These are phyloP conservation scores for Carex scoparia DNA, from an alignment of 176 grass and related monocot genomes.

Conservation along the genomic window DNA sequence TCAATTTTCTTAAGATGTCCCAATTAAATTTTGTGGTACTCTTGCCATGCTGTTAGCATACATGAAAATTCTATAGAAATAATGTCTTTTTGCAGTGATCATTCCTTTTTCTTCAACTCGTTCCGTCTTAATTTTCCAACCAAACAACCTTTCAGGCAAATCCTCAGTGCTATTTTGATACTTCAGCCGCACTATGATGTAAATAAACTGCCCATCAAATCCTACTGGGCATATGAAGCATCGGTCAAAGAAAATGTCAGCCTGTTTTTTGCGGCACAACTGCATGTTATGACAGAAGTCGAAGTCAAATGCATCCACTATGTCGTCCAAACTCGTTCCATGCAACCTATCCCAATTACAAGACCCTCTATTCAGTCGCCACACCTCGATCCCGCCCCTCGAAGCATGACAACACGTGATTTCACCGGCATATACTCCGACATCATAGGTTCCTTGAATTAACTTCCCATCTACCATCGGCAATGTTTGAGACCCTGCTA, in stretches of 20 bases:
- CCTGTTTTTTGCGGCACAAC: neutral
- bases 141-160: neutral
- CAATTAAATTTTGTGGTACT: neutral
- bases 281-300: neutral
- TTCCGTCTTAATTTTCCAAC: neutral
- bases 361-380: neutral
- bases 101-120: neutral
- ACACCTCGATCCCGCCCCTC: neutral
- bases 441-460: neutral
- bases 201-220: neutral
- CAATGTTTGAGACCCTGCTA: neutral
- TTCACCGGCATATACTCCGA: neutral
- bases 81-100: neutral
- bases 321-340: neutral
- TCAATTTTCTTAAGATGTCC: neutral
- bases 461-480: neutral
- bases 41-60: neutral
- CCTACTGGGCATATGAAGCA: neutral
- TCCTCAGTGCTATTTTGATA: neutral
- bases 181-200: neutral
- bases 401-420: neutral
- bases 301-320: neutral
- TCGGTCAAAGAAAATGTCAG: neutral
- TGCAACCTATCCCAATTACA: neutral
- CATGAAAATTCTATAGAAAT: neutral